Evolutionary conservation across 2,329 filamentous ascomycete species (phyloP), one percentile per base, ranked within the genome.

Genomic region (Colletotrichum sp.): DNA sequence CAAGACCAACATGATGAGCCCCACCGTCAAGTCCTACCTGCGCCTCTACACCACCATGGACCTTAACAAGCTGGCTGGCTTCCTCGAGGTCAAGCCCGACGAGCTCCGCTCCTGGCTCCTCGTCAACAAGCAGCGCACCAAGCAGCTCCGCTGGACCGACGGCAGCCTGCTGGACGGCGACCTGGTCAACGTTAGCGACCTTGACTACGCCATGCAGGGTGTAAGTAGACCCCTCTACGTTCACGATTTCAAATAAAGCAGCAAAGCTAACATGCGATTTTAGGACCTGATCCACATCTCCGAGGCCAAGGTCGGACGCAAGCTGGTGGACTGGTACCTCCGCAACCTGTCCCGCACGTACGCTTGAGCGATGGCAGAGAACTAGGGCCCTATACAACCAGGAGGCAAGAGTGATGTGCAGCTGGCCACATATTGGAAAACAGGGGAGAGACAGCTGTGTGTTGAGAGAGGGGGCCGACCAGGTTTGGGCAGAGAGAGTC

Each of bases 41-140:
- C 97, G 98, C 85, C 94, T 99, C 72, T 99, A 99, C 92, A 98
- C 97, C 61, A 99, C 97, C 80, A 98, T 99, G 96, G 97, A 99
- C 82, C 90, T 99, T 78, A 97, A 96, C 90, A 99, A 99, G 89
- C 93, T 99, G 77, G 95, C 97, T 77, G 96, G 96, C 76, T 99
- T 99, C 92, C 91, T 99, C 71, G 97, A 98, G 82, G 95, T 98
- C 75, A 93, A 98, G 86, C 94, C 96, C n/a, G 97, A 98, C 86
- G 96, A 98, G 88, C 91, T 99, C 79, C 94, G 97, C 80, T 94
- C 94, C 76, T 98, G 96, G 94, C 89, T 99, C 76, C 88, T 99
- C 78, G 96, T 99, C 78, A 98, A 97, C 90, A 99, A 99, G 92
- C 97, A 99, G 90, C 94, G 97, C 83, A 98, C 95, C 84, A 94